Evolutionary conservation across 257 asterid species (phyloP), one percentile per base, ranked within the genome.

Genomic region (Ajuga chamaepitys): DNA sequence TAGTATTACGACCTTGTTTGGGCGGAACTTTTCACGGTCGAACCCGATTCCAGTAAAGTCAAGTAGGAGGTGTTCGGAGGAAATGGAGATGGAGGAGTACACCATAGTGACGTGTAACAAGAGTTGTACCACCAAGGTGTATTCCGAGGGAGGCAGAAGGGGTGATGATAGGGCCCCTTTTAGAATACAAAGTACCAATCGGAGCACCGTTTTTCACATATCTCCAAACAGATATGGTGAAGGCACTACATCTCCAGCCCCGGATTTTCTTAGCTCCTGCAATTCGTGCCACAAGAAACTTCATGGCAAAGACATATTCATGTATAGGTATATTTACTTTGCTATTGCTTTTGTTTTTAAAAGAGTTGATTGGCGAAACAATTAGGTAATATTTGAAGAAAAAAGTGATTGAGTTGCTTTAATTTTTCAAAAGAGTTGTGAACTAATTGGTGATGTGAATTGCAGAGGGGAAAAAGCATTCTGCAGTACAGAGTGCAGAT

Each of bases 271-370:
- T 47, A 77, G 70, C 72, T 67, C 90, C 18, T 93, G 99, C 72
- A 64, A 83, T 34, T 45, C 80, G 77, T 93, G 99, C 70, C 74
- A 67, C 30, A 89, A 84, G 72, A 85, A 83, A 4, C 96, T 93
- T 16, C 86, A 85, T 26, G 95, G 95, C 74, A 81, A 81, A 56
- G 99, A 93, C 68, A 84, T 93, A 52, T 93, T 74, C 82, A 89
- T 89, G 97, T 93, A 93, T 74, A 86, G 99, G 99, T 93, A 85
- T 9, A 58, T 59, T n/a, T n/a, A n/a, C n/a, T n/a, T n/a, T n/a
- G n/a, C n/a, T n/a, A n/a, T n/a, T n/a, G n/a, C n/a, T n/a, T n/a
- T n/a, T n/a, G n/a, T n/a, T n/a, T n/a, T n/a, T n/a, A n/a, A n/a
- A n/a, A n/a, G n/a, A n/a, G n/a, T n/a, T n/a, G n/a, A n/a, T n/a